These are phyloP conservation scores for Aurinia saxatilis DNA, from an alignment of 345 rosid genomes.

Conservation along the genomic window DNA sequence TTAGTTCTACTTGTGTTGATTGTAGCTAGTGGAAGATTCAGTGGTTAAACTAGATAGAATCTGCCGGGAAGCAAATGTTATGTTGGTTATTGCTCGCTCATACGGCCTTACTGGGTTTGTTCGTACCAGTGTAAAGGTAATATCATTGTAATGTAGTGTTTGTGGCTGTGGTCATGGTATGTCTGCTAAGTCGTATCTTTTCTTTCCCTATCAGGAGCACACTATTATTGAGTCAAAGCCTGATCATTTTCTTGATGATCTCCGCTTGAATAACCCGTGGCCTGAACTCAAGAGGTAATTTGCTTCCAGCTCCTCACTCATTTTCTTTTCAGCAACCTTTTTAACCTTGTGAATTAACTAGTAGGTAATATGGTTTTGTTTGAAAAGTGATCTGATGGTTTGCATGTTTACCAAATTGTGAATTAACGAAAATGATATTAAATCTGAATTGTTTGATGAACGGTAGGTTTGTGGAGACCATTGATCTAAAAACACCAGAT, in stretches of 20 bases:
- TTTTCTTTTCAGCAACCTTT: background rate
- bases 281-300: slow-evolving; percentile 69
- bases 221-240: slow-evolving; percentile 82
- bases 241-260: slow-evolving; percentile 92
- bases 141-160: background rate
- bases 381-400: background rate
- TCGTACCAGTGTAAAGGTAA: slow-evolving; percentile 82
- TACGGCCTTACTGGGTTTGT: slow-evolving; percentile 92
- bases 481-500: slow-evolving; percentile 62
- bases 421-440: background rate
- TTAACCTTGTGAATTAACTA: background rate
- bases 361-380: background rate
- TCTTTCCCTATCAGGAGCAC: slow-evolving; percentile 59
- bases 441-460: background rate
- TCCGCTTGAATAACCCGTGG: slow-evolving; percentile 94
- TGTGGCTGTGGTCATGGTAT: background rate
- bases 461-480: slow-evolving; percentile 63
- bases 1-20: slow-evolving; percentile 6
- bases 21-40: slow-evolving; percentile 79
- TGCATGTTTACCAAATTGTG: background rate
- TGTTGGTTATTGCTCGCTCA: slow-evolving; percentile 85
- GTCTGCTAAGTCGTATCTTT: background rate
- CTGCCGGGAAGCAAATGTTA: slow-evolving; percentile 80
- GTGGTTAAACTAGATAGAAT: slow-evolving; percentile 82
- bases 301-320: background rate